These are phyloP conservation scores for Entomophthora muscae DNA, from an alignment of 371 early-diverging fungal species.

Conservation along the genomic window DNA sequence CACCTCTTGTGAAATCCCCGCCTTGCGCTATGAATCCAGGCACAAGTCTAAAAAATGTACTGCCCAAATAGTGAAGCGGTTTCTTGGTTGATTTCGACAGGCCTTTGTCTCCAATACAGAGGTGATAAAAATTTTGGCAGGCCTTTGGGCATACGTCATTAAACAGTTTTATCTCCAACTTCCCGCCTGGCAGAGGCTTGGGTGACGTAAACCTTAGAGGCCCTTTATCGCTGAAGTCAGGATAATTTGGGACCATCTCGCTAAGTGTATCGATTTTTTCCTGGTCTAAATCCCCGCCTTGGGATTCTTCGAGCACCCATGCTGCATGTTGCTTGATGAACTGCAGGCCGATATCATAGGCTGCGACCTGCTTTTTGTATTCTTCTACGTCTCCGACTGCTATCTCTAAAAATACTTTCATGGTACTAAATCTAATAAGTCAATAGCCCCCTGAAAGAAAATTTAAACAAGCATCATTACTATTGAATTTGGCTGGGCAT, in stretches of 20 bases:
- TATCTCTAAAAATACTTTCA: conserved; percentile 8
- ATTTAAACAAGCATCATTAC: no score
- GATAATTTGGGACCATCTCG: neutral
- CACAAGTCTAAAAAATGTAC: conserved; percentile 16
- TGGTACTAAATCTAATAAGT: neutral
- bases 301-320: neutral
- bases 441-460: no score
- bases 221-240: neutral
- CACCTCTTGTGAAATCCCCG: conserved; percentile 56
- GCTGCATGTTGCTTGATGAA: conserved; percentile 1
- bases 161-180: conserved; percentile 25
- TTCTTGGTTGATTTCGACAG: conserved; percentile 29
- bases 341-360: neutral
- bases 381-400: neutral
- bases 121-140: conserved; percentile 30
- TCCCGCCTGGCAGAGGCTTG: conserved; percentile 23
- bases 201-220: conserved; percentile 19
- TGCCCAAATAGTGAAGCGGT: conserved; percentile 31
- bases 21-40: conserved; percentile 56
- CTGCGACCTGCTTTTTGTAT: neutral
- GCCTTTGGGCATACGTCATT: conserved; percentile 37
- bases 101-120: conserved; percentile 28
- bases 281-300: neutral
- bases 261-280: neutral
- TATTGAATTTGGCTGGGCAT: no score